Evolutionary conservation across 768 basidiomycete species (phyloP).

Genomic region (Amanita rimosa): DNA sequence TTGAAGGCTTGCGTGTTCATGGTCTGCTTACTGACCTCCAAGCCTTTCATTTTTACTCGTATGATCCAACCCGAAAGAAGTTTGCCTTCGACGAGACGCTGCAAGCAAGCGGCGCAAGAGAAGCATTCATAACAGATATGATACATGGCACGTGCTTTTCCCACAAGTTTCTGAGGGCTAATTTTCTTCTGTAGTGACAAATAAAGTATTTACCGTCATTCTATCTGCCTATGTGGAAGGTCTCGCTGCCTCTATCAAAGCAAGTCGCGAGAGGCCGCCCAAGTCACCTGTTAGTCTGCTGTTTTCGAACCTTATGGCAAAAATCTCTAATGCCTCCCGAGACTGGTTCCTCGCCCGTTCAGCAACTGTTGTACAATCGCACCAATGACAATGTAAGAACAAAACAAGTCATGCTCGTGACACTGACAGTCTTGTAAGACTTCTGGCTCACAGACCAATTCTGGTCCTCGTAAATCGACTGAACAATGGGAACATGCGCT

Average conservation of each 20-base stretch:
- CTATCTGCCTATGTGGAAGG: slow-evolving; percentile 8
- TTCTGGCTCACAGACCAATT: slow-evolving; percentile 6
- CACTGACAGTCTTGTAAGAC: slow-evolving; percentile 7
- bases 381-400: slow-evolving; percentile 6
- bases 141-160: slow-evolving; percentile 8
- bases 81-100: slow-evolving; percentile 9
- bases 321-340: slow-evolving; percentile 7
- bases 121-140: slow-evolving; percentile 7
- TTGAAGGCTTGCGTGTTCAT: slow-evolving; percentile 8
- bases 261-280: slow-evolving; percentile 6
- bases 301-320: slow-evolving; percentile 5
- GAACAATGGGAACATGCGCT: slow-evolving; percentile 4
- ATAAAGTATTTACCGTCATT: slow-evolving; percentile 10
- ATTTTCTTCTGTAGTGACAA: slow-evolving; percentile 8
- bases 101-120: slow-evolving; percentile 7
- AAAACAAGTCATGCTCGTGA: slow-evolving; percentile 6
- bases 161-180: slow-evolving; percentile 7
- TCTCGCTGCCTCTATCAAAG: slow-evolving; percentile 7
- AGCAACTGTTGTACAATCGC: slow-evolving; percentile 4
- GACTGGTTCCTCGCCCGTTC: slow-evolving; percentile 5
- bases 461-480: slow-evolving; percentile 3
- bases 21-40: slow-evolving; percentile 9
- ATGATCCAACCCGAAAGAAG: slow-evolving; percentile 7
- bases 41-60: slow-evolving; percentile 10
- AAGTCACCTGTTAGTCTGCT: slow-evolving; percentile 6